These are phyloP conservation scores for Diaporthe nobilis DNA, from an alignment of 2,329 filamentous ascomycete species.

Conservation along the genomic window DNA sequence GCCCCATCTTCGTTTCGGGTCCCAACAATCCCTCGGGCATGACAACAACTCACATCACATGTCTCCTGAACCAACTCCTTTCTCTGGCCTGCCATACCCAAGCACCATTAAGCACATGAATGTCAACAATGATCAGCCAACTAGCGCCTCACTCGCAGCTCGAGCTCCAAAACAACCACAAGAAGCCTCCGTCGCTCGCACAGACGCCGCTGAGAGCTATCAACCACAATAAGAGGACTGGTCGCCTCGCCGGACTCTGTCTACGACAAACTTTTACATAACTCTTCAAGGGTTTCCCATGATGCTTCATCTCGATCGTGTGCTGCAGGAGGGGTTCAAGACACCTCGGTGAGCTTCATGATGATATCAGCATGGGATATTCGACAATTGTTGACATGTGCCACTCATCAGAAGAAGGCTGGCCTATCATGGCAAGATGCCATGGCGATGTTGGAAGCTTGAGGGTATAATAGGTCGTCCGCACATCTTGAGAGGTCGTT, in stretches of 20 bases:
- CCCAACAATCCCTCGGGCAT: too few species aligned
- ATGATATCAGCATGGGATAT: conserved; percentile 23
- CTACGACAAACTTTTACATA: conserved; percentile 20
- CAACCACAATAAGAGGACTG: not conserved
- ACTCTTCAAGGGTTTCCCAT: not conserved
- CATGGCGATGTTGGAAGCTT: not conserved
- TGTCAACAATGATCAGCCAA: not conserved
- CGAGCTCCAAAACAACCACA: not conserved
- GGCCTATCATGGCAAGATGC: not conserved
- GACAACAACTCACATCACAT: not conserved
- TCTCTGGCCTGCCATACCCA: not conserved
- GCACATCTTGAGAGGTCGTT: not conserved
- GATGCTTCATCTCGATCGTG: not conserved
- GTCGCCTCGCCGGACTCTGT: not conserved
- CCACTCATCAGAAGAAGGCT: not conserved
- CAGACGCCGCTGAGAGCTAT: conserved; percentile 1
- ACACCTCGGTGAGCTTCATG: not conserved
- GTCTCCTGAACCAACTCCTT: not conserved
- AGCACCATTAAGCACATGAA: not conserved
- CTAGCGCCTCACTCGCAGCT: not conserved
- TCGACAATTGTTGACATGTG: conserved; percentile 18
- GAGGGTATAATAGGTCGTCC: conserved; percentile 16
- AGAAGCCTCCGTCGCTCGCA: conserved; percentile 19
- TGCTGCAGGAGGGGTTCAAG: not conserved
- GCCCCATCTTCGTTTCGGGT: not conserved